Evolutionary conservation across 2,329 filamentous ascomycete species (phyloP).

Genomic region (Fusarium sp.): DNA sequence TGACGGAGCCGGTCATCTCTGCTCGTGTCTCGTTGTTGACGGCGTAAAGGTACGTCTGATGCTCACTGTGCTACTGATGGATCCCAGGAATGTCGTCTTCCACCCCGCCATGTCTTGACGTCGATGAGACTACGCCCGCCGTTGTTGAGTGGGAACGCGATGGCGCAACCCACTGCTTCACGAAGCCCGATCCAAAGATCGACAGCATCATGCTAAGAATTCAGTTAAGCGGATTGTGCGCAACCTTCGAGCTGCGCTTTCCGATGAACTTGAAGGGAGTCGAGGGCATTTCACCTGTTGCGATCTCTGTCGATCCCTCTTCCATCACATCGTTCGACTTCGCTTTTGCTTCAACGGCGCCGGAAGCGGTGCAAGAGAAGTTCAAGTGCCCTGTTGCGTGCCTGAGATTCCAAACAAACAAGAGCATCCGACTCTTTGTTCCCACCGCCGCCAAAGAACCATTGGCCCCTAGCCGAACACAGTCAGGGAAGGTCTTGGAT

Average conservation of each 20-base stretch:
- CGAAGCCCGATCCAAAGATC: constrained; percentile 21
- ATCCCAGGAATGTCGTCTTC: constrained; percentile 3
- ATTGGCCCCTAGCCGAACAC: constrained; percentile 11
- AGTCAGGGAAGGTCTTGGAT: constrained; percentile 22
- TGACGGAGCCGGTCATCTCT: constrained; percentile 5
- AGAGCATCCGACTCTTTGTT: neutral
- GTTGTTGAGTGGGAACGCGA: constrained; percentile 17
- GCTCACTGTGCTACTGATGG: neutral
- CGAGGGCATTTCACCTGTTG: neutral
- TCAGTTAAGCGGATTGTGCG: neutral
- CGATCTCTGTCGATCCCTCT: constrained; percentile 5
- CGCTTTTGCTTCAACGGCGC: neutral
- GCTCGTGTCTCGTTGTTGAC: neutral
- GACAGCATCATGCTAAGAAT: neutral
- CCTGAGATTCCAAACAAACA: neutral
- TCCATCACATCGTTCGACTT: constrained; percentile 21
- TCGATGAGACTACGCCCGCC: constrained; percentile 2
- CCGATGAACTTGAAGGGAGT: constrained; percentile 23
- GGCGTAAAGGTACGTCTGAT: neutral
- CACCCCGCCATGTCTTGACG: constrained; percentile 12
- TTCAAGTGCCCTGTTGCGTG: neutral
- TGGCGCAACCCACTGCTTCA: neutral
- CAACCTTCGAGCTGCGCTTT: constrained; percentile 1
- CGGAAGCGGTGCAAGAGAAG: constrained; percentile 7
- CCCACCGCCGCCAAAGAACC: neutral